Base-by-base conservation (phyloP, 2,329 filamentous ascomycete genomes). In the Byssoonygena ceratinophila region DNA sequence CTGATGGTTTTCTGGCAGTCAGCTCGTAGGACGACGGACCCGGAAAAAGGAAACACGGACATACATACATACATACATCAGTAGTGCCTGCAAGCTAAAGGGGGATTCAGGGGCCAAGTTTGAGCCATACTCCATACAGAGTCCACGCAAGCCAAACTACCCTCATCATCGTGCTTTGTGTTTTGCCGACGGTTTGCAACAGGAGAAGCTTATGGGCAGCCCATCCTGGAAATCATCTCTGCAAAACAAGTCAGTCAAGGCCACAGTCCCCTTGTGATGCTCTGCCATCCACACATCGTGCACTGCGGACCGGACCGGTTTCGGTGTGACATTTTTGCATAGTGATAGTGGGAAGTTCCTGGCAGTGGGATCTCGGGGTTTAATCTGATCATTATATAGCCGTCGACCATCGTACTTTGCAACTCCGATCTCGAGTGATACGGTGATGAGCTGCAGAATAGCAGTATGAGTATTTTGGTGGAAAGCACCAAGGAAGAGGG, bases 81-180 rank as follows among this genome's bases (percentile, higher is more conserved):
- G 45, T 47, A 36, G 45, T 27, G 31, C 31, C 45, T 37, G 32
- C 32, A 37, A n/a, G 32, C 20, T n/a, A 18, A 16, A 39, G 22
- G 45, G 45, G 31, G 18, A 27, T 23, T 36, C 45, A 47, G 45
- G 45, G 45, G 45, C 20, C 16, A 18, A 11, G 29, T 37, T 47
- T 37, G 45, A 47, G n/a, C 32, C 45, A 39, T 18, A 37, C 31
- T 37, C 45, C 45, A 37, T 47, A 47, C 45, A 47, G 45, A 47
- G 32, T 23, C 11, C 31, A 34, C 45, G 32, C 45, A 47, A 47
- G 45, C 45, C 27, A 45, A 32, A 32, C 43, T 9, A 12, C 25
- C 23, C 43, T 47, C 32, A 34, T 37, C 20, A n/a, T 47, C 20
- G 20, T 37, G 32, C 29, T 16, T 22, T 14, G 29, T 31, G 4